phyloP scores from a whole-genome alignment of 352 stramenopile genomes.

The Pythium aristosporum region DNA sequence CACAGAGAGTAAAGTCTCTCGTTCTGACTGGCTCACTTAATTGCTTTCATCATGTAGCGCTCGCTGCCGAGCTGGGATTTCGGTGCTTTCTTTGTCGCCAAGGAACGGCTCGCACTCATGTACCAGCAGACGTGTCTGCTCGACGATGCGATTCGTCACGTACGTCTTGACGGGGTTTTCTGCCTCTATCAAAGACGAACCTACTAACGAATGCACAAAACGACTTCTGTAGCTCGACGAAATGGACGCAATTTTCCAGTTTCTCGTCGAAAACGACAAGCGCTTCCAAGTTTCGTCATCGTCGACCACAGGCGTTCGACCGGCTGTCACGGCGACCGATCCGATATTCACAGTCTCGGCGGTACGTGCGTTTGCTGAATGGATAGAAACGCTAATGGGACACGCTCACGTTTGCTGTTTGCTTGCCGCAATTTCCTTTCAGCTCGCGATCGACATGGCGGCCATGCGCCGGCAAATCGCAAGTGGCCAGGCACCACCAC shows the following conservation, averaged over 20 bases:
- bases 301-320: neutral
- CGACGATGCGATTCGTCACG: slow-evolving; percentile 79
- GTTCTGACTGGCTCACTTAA: neutral
- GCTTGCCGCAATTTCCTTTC: neutral
- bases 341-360: slow-evolving; percentile 67
- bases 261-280: slow-evolving; percentile 26
- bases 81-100: slow-evolving; percentile 74
- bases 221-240: slow-evolving; percentile 57
- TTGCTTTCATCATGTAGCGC: slow-evolving; percentile 29
- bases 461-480: slow-evolving; percentile 54
- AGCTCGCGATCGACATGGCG: slow-evolving; percentile 65
- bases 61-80: slow-evolving; percentile 64
- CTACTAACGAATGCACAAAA: neutral
- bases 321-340: slow-evolving; percentile 24
- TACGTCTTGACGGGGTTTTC: slow-evolving; percentile 24
- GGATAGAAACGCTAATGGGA: neutral
- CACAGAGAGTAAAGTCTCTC: neutral
- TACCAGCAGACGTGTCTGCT: slow-evolving; percentile 84
- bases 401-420: neutral
- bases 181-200: too few relatives aligned
- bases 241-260: slow-evolving; percentile 70
- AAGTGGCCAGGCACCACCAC: slow-evolving; percentile 44
- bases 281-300: slow-evolving; percentile 9
- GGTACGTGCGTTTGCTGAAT: slow-evolving; percentile 27
- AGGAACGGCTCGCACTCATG: slow-evolving; percentile 77